Evolutionary conservation across 768 basidiomycete species (phyloP).

Genomic region (Mycena maculata): DNA sequence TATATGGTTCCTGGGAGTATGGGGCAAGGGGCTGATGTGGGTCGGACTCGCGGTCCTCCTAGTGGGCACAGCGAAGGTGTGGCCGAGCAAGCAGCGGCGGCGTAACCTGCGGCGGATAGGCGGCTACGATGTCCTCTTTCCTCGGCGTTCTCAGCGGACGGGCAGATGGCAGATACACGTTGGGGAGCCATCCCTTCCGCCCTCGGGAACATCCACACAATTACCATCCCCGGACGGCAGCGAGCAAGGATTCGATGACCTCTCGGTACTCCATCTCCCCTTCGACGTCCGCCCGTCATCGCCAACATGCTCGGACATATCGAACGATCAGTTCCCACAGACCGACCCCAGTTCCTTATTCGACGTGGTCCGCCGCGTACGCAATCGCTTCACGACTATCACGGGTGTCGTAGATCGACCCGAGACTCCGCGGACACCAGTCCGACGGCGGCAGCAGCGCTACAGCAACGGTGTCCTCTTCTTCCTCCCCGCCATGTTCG

Average conservation of each 20-base stretch:
- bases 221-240: slow-evolving; percentile 56
- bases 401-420: slow-evolving; percentile 52
- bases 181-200: slow-evolving; percentile 64
- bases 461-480: slow-evolving; percentile 74
- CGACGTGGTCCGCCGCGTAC: slow-evolving; percentile 66
- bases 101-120: slow-evolving; percentile 70
- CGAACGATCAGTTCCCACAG: slow-evolving; percentile 58
- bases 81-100: slow-evolving; percentile 67
- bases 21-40: slow-evolving; percentile 93
- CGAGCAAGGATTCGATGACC: slow-evolving; percentile 56
- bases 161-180: slow-evolving; percentile 82
- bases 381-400: slow-evolving; percentile 66
- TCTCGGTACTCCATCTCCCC: slow-evolving; percentile 72
- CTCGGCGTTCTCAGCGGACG: slow-evolving; percentile 76
- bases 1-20: slow-evolving; percentile 89
- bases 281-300: slow-evolving; percentile 70
- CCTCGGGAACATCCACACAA: slow-evolving; percentile 58
- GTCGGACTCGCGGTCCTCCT: slow-evolving; percentile 79
- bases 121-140: slow-evolving; percentile 83
- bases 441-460: slow-evolving; percentile 59
- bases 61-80: slow-evolving; percentile 71
- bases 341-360: slow-evolving; percentile 59
- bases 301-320: slow-evolving; percentile 63
- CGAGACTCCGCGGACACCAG: slow-evolving; percentile 54
- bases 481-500: slow-evolving; percentile 86